Conservation (phyloP, 1,284 basidiomycete genomes). For the Cutaneotrichosporon sp. region DNA sequence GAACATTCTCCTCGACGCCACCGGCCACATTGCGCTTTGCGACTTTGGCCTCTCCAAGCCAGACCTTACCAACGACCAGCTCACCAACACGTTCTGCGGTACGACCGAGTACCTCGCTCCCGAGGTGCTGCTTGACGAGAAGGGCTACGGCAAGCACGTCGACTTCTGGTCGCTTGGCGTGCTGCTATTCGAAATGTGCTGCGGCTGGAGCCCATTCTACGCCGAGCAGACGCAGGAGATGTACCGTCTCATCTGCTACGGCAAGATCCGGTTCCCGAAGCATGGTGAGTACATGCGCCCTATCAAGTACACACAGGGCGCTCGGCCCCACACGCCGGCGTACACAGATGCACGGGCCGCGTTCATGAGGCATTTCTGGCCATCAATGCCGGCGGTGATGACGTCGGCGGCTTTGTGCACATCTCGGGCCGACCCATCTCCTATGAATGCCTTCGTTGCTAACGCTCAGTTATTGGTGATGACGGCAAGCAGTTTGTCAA, state of each 20-base stretch:
- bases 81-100: slow-evolving; percentile 97
- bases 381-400: background rate
- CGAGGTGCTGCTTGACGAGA: slow-evolving; percentile 97
- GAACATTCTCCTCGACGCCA: slow-evolving; percentile 94
- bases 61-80: slow-evolving; percentile 85
- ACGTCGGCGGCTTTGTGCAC: background rate
- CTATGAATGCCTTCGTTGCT: background rate
- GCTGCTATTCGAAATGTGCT: slow-evolving; percentile 95
- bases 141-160: slow-evolving; percentile 97
- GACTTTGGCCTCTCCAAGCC: slow-evolving; percentile 98
- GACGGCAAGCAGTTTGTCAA: slow-evolving; percentile 99
- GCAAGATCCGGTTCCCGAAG: slow-evolving; percentile 93
- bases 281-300: slow-evolving; percentile 56
- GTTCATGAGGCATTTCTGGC: background rate
- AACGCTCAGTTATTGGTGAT: slow-evolving; percentile 70
- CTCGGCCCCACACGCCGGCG: background rate
- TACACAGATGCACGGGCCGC: background rate
- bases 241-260: slow-evolving; percentile 95
- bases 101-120: slow-evolving; percentile 97
- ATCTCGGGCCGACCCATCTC: background rate
- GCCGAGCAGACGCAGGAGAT: slow-evolving; percentile 99
- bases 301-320: background rate
- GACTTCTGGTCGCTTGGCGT: slow-evolving; percentile 98
- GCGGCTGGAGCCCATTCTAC: slow-evolving; percentile 99
- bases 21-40: slow-evolving; percentile 93